Conservation (phyloP, 352 stramenopile species). For the Thalassiosira pacifica region DNA sequence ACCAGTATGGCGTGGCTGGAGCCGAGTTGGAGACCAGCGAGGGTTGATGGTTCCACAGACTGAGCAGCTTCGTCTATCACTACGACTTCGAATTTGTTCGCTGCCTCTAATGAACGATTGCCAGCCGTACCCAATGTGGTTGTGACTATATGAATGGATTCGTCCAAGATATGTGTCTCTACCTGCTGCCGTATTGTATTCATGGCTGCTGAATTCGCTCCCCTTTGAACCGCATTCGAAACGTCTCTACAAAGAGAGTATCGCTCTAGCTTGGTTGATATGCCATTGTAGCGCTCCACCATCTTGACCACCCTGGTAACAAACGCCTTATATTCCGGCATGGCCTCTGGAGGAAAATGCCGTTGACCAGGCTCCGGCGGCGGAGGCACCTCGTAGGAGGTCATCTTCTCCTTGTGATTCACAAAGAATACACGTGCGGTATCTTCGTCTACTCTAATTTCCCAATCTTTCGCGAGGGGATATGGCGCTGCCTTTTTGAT, state of each 20-base stretch:
- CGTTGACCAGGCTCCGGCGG: conserved; percentile 75
- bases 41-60: conserved; percentile 86
- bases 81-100: conserved; percentile 88
- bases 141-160: conserved; percentile 84
- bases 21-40: conserved; percentile 86
- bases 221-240: conserved; percentile 51
- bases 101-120: conserved; percentile 74
- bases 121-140: conserved; percentile 84
- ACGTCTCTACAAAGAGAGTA: conserved; percentile 69
- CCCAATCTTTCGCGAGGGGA: conserved; percentile 79
- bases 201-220: conserved; percentile 39
- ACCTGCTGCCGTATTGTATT: conserved; percentile 74
- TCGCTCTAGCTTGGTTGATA: conserved; percentile 76
- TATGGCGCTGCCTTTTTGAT: conserved; percentile 71
- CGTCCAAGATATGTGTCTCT: conserved; percentile 85
- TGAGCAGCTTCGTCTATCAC: conserved; percentile 90
- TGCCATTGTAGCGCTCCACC: conserved; percentile 79
- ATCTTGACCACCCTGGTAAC: conserved; percentile 77
- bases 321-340: conserved; percentile 82
- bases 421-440: conserved; percentile 76
- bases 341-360: conserved; percentile 64
- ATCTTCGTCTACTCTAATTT: conserved; percentile 83
- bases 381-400: conserved; percentile 78
- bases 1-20: conserved; percentile 88
- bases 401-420: conserved; percentile 82